Evolutionary conservation across 192 early-diverging fungal species (phyloP), one percentile per base, ranked within the genome.

Genomic region (Gonapodya prolifera): DNA sequence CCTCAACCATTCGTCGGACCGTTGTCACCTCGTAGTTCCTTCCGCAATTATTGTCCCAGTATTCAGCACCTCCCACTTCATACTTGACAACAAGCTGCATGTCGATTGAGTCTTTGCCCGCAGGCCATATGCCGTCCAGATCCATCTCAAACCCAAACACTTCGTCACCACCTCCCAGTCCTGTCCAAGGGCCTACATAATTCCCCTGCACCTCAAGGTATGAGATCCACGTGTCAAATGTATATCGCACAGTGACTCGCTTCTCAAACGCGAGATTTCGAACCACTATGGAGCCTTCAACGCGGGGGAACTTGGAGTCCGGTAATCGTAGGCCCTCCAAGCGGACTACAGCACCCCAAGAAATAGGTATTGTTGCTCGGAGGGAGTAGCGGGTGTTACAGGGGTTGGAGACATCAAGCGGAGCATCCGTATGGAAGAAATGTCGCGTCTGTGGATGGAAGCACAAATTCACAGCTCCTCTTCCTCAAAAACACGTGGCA

Each of bases 41-140:
- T 69, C 93, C 92, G 77, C 80, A 79, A 87, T 98, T 98, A 85
- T 95, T 98, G 87, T 98, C 96, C 96, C 96, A 98, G 83, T 89
- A 87, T 81, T 93, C 91, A 31, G 76, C 77, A 1, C 89, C 90
- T 29, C 84, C 85, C 28, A 95, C 94, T 30, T 80, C 83, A 81
- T 94, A 96, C 2, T 86, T 34, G 29, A 85, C 71, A 23, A 84
- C 86, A 34, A 87, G 76, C 61, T 81, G 78, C 35, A 84, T 8
- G 2, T 78, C 69, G 23, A 36, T 69, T 34, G 23, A 70, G 2
- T 70, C 80, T 2, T 77, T 75, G 36, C 79, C 77, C 33, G 81
- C 81, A 2, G 84, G 82, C 79, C 82, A 80, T 28, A 78, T 78
- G 70, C 84, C 82, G 30, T 87, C 84, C 70, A 95, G 84, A 29